phyloP scores from a whole-genome alignment of 805 yeast genomes.

The Cyberlindnera maclurae region DNA sequence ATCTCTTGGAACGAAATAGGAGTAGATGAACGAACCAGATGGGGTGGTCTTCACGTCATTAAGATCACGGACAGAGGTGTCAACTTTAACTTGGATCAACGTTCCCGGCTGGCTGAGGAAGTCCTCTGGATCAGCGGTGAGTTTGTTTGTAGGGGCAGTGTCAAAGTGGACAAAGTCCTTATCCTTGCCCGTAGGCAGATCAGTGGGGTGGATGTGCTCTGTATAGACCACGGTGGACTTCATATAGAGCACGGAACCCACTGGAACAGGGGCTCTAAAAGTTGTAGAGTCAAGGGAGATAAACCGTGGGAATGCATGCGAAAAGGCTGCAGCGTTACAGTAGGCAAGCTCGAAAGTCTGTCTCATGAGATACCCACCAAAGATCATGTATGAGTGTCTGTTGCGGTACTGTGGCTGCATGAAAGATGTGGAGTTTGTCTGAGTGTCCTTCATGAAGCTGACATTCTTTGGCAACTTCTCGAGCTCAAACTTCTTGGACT shows the following conservation, averaged over 20 bases:
- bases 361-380: constrained; percentile 90
- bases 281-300: constrained; percentile 87
- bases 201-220: constrained; percentile 55
- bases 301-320: constrained; percentile 81
- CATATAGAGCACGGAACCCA: constrained; percentile 82
- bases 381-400: constrained; percentile 89
- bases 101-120: constrained; percentile 77
- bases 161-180: constrained; percentile 37
- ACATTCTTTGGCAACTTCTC: constrained; percentile 41
- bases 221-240: constrained; percentile 81
- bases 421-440: constrained; percentile 66
- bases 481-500: constrained; percentile 33
- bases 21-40: constrained; percentile 83
- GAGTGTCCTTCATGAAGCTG: constrained; percentile 65
- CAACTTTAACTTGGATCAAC: constrained; percentile 82
- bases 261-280: constrained; percentile 92
- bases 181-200: constrained; percentile 17
- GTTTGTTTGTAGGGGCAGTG: constrained; percentile 50
- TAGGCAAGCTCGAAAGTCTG: constrained; percentile 92
- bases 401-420: constrained; percentile 98
- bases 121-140: constrained; percentile 43
- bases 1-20: constrained; percentile 75
- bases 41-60: constrained; percentile 55
- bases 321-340: constrained; percentile 84
- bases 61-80: constrained; percentile 66